Evolutionary conservation across 139 green algal genomes (phyloP), one percentile per base, ranked within the genome.

Genomic region (Picochlorum sp.): DNA sequence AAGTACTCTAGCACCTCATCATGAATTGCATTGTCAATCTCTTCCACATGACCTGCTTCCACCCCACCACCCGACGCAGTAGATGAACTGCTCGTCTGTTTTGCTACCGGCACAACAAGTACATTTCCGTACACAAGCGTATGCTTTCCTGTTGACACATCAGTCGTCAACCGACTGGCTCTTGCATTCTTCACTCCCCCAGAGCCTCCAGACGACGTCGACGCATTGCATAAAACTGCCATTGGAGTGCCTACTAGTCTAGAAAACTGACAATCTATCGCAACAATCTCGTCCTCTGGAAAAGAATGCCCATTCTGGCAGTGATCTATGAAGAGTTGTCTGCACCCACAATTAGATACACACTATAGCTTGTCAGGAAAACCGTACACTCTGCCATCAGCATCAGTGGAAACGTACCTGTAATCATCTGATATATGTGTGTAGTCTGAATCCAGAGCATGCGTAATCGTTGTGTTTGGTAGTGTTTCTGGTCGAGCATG

Each of bases 1-100:
- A 66, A 66, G 32, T 50, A 66, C 34, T 66, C 61, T 3, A 66
- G n/a, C 34, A 66, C n/a, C 34, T 66, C 61, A 58, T 66, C 61
- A 58, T 66, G 38, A 58, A 66, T 66, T 11, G 15, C 34, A 58
- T 66, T 66, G 24, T 66, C 61, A 44, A 66, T 54, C 2, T 54
- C 18, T 13, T 54, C 34, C n/a, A 16, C 61, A 10, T 52, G 4
- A 34, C 34, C 21, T 58, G 26, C 15, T 58, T 59, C 15, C 28
- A 66, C 34, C 6, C 34, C 34, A 11, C 1, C 34, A 11, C 9
- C 34, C 34, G 34, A 41, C 8, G 7, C 8, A 9, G 3, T 4
- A 41, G 6, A 30, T 15, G 6, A 26, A 65, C 9, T 58, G 14
- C 11, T 20, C 16, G 5, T 51, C 13, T 26, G 21, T 2, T 26